Evolutionary conservation across 2,329 filamentous ascomycete genomes (phyloP).

Genomic region (Alternaria sp.): DNA sequence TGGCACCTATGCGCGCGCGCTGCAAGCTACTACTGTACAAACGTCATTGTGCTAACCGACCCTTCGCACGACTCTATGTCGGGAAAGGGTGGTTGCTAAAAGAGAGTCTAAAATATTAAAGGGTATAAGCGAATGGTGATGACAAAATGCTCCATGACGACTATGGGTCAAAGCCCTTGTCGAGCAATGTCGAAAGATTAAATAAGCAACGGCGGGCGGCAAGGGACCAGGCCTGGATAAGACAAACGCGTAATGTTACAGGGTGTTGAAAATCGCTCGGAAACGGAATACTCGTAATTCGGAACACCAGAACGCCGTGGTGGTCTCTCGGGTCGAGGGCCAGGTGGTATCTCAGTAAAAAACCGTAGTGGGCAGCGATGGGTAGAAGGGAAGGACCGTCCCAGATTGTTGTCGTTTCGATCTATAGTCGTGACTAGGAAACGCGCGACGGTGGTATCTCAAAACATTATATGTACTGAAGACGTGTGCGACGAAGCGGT

Average conservation of each 20-base stretch:
- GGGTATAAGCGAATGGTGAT: constrained; percentile 45
- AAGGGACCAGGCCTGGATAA: constrained; percentile 6
- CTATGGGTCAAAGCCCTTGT: constrained; percentile 20
- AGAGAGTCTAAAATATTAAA: constrained; percentile 49
- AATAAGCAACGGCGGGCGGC: constrained; percentile 6
- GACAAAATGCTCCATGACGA: constrained; percentile 30
- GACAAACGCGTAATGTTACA: constrained; percentile 40
- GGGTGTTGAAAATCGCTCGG: constrained; percentile 30
- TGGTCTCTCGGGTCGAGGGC: constrained; percentile 11
- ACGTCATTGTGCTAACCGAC: constrained; percentile 35
- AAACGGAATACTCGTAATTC: constrained; percentile 33
- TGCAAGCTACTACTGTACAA: constrained; percentile 43
- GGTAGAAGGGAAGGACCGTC: constrained; percentile 38
- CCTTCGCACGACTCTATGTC: constrained; percentile 9
- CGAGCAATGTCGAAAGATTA: constrained; percentile 24
- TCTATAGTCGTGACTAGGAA: constrained; percentile 34
- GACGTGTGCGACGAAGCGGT: neutral
- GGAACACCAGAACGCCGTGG: constrained; percentile 31
- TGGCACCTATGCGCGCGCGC: constrained; percentile 12
- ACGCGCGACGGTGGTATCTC: constrained; percentile 47
- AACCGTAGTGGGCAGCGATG: constrained; percentile 32
- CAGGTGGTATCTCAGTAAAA: constrained; percentile 34
- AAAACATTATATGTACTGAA: constrained; percentile 30
- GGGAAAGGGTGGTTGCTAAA: constrained; percentile 28
- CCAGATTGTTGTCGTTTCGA: constrained; percentile 30